Evolutionary conservation across 2,329 filamentous ascomycete species (phyloP).

Genomic region (Penicillium fuscoglaucum): DNA sequence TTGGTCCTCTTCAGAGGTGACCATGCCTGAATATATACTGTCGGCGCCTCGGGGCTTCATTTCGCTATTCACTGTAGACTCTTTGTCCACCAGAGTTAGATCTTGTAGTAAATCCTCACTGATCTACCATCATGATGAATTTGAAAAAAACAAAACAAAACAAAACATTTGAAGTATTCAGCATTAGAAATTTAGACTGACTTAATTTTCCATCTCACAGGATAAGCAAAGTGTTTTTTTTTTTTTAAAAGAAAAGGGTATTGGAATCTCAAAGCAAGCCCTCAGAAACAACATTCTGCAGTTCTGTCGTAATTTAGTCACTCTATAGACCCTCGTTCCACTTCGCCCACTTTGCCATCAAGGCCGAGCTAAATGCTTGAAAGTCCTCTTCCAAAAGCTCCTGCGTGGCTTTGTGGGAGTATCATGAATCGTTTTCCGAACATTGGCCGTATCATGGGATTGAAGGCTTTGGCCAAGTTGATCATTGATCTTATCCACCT

Average conservation of each 20-base stretch:
- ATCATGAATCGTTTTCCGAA: too few species aligned
- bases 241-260: too few species aligned
- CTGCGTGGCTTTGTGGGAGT: background rate
- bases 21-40: background rate
- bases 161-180: background rate
- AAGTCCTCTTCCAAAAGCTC: slow-evolving; percentile 3
- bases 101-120: background rate
- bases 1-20: background rate
- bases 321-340: background rate
- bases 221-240: background rate
- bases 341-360: background rate
- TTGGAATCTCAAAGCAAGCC: background rate
- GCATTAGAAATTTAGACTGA: background rate
- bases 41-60: background rate
- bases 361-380: background rate
- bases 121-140: background rate
- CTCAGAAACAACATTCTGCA: background rate
- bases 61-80: background rate
- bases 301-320: background rate
- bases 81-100: background rate
- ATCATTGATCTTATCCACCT: background rate
- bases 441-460: background rate
- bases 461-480: background rate
- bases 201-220: background rate
- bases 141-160: background rate